Evolutionary conservation across 208 protist genomes (phyloP).

Genomic region (Giardia muris): DNA sequence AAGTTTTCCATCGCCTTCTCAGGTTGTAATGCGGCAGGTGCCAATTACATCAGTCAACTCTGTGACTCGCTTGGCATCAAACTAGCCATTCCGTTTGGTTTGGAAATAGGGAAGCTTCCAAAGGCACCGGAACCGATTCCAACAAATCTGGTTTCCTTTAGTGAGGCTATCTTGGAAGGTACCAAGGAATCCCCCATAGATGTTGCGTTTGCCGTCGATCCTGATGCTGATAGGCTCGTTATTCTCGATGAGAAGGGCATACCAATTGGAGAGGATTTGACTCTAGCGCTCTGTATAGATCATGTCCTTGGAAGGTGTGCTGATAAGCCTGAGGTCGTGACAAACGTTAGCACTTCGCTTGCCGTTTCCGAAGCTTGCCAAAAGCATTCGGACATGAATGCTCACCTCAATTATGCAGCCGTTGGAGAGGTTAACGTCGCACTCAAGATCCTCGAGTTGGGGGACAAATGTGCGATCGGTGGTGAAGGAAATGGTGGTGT

Average conservation of each 20-base stretch:
- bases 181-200: conserved; percentile 39
- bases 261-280: conserved; percentile 51
- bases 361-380: conserved; percentile 44
- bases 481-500: conserved; percentile 60
- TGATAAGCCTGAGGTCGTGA: conserved; percentile 42
- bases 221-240: conserved; percentile 55
- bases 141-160: conserved; percentile 46
- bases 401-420: conserved; percentile 20
- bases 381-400: conserved; percentile 42
- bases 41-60: conserved; percentile 46
- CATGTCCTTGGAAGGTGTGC: conserved; percentile 43
- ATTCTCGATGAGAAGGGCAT: conserved; percentile 49
- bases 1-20: conserved; percentile 50
- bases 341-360: conserved; percentile 52
- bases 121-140: conserved; percentile 54
- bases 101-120: conserved; percentile 51
- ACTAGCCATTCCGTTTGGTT: conserved; percentile 45
- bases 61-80: conserved; percentile 40
- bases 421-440: conserved; percentile 56
- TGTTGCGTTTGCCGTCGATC: conserved; percentile 55
- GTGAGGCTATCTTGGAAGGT: conserved; percentile 41
- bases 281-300: conserved; percentile 50
- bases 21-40: conserved; percentile 51
- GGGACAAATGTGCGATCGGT: conserved; percentile 44
- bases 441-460: conserved; percentile 44